Conservation (phyloP, 2,329 filamentous ascomycete species). For the Fonsecaea nubica region DNA sequence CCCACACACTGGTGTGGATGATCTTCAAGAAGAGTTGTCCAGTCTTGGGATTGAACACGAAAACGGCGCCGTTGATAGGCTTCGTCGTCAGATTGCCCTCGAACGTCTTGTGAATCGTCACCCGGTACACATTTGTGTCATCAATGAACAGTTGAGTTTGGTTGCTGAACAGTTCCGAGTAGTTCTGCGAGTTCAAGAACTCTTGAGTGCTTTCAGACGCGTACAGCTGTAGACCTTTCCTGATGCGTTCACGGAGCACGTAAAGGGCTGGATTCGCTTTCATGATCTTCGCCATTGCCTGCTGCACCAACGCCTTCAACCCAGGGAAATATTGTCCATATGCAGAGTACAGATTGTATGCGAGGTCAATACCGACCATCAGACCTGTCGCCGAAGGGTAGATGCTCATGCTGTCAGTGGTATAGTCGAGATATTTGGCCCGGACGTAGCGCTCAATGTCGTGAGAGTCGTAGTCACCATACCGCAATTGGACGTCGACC, state of each 20-base stretch:
- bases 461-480: constrained; percentile 98
- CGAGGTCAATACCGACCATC: constrained; percentile 97
- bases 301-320: constrained; percentile 91
- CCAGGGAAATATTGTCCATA: constrained; percentile 99
- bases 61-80: constrained; percentile 98
- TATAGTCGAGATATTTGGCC: constrained; percentile 98
- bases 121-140: constrained; percentile 98
- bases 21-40: constrained; percentile 98
- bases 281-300: constrained; percentile 99
- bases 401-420: constrained; percentile 97
- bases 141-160: constrained; percentile 99
- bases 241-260: constrained; percentile 94
- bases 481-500: constrained; percentile 94
- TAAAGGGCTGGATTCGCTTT: constrained; percentile 98
- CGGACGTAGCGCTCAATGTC: constrained; percentile 98
- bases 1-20: constrained; percentile 99
- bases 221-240: constrained; percentile 96
- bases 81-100: constrained; percentile 99
- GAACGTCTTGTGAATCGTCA: constrained; percentile 99
- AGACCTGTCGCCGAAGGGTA: constrained; percentile 95
- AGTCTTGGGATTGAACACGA: constrained; percentile 99
- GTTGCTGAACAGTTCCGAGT: constrained; percentile 98
- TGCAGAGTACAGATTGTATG: constrained; percentile 97
- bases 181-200: constrained; percentile 99
- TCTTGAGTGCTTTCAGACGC: constrained; percentile 99